These are phyloP conservation scores for Beauveria varroae DNA, from an alignment of 2,329 filamentous ascomycete genomes.

Conservation along the genomic window DNA sequence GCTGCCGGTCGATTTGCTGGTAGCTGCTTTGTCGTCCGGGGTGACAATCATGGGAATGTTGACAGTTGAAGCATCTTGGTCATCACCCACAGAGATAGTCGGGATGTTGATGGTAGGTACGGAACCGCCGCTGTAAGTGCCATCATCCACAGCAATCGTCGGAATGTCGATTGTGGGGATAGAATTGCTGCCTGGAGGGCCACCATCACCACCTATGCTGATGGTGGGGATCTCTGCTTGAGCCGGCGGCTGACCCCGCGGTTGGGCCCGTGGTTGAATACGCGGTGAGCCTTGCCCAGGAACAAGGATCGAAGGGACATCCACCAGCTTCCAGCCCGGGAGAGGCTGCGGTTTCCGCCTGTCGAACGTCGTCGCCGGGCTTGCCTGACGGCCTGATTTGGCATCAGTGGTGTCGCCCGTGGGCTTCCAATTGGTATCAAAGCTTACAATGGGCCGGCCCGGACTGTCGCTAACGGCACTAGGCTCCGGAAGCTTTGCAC, in stretches of 20 bases:
- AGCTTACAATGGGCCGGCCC: conserved; percentile 94
- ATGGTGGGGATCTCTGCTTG: conserved; percentile 26
- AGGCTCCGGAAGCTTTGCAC: conserved; percentile 77
- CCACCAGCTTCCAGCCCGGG: conserved; percentile 28
- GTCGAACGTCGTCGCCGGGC: conserved; percentile 21
- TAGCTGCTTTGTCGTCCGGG: conserved; percentile 31
- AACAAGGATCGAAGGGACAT: conserved; percentile 49
- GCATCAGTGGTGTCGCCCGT: conserved; percentile 63
- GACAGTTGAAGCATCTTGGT: conserved; percentile 22
- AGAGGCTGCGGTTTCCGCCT: conserved; percentile 23
- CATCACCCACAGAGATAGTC: conserved; percentile 31
- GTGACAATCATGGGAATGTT: conserved; percentile 38
- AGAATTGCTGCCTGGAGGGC: conserved; percentile 14
- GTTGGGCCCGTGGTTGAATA: conserved; percentile 15
- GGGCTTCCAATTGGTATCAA: conserved; percentile 76
- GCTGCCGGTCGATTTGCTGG: conserved; percentile 30
- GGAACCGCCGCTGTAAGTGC: conserved; percentile 17
- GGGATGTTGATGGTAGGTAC: conserved; percentile 42
- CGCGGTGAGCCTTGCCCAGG: conserved; percentile 36
- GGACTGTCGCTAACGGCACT: conserved; percentile 85
- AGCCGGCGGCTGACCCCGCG: conserved; percentile 19
- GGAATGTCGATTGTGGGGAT: conserved; percentile 39
- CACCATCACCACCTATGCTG: conserved; percentile 25
- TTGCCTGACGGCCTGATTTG: conserved; percentile 36
- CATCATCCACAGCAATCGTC: conserved; percentile 36